phyloP scores from a whole-genome alignment of 495 filamentous ascomycete species.

The Penicillium alfredii region DNA sequence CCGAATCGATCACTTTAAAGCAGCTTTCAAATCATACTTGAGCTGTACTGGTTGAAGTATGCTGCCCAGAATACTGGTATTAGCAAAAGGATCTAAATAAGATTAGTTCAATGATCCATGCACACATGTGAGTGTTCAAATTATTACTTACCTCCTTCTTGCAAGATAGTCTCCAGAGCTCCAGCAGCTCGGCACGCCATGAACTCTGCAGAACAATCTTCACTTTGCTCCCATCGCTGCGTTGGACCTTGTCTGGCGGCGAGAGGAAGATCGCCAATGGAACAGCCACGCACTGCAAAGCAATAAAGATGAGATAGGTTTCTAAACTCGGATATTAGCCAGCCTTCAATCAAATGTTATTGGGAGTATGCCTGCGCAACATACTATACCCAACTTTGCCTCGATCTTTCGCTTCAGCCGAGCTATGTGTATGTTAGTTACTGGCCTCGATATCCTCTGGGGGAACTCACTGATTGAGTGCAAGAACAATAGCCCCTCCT shows the following conservation, averaged over 20 bases:
- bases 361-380: too few relatives aligned
- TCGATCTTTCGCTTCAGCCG: conserved; percentile 13
- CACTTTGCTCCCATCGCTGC: conserved; percentile 38
- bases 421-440: conserved; percentile 13
- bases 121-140: background rate
- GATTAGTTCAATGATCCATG: background rate
- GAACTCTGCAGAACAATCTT: conserved; percentile 39
- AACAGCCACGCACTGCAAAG: conserved; percentile 45
- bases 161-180: conserved; percentile 24
- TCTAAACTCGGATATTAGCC: too few relatives aligned
- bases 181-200: conserved; percentile 29
- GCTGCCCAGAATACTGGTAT: conserved; percentile 36
- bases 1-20: too few relatives aligned
- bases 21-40: too few relatives aligned
- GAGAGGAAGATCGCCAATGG: conserved; percentile 45
- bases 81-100: conserved; percentile 23
- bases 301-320: conserved; percentile 48
- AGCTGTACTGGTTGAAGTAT: conserved; percentile 35
- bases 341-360: too few relatives aligned
- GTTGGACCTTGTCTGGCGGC: conserved; percentile 48
- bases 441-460: conserved; percentile 10
- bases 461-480: conserved; percentile 43
- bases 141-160: conserved; percentile 24
- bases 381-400: conserved; percentile 27
- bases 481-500: conserved; percentile 57